Evolutionary conservation across 352 stramenopile species (phyloP).

Genomic region (Phytopythium chamaehyphon): DNA sequence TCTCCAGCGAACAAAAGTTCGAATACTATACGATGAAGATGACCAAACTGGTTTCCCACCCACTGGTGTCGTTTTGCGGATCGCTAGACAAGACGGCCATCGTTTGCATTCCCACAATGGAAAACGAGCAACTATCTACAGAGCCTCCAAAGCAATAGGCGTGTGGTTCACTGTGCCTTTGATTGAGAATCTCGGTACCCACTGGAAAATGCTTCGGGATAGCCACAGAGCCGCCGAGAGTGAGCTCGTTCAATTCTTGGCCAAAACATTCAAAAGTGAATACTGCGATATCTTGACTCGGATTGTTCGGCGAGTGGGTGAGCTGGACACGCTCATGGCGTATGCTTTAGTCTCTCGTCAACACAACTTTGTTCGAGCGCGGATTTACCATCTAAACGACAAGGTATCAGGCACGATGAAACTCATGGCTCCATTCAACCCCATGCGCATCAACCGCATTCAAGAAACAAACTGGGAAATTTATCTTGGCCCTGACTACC

Average conservation of each 20-base stretch:
- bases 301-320: slow-evolving; percentile 9
- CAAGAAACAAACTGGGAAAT: slow-evolving; percentile 8
- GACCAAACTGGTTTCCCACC: slow-evolving; percentile 10
- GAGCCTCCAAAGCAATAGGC: slow-evolving; percentile 31
- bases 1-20: slow-evolving; percentile 26
- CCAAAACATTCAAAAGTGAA: slow-evolving; percentile 5
- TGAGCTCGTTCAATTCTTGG: slow-evolving; percentile 16
- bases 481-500: slow-evolving; percentile 5
- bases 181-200: slow-evolving; percentile 29
- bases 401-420: slow-evolving; percentile 2
- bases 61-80: slow-evolving; percentile 31
- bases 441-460: neutral
- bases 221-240: slow-evolving; percentile 16
- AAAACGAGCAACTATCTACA: slow-evolving; percentile 20
- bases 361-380: slow-evolving; percentile 2
- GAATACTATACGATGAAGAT: slow-evolving; percentile 34
- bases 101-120: slow-evolving; percentile 29
- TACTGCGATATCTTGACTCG: slow-evolving; percentile 11
- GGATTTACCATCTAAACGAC: slow-evolving; percentile 19
- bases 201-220: slow-evolving; percentile 25
- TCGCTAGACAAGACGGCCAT: slow-evolving; percentile 38
- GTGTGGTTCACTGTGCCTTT: slow-evolving; percentile 35
- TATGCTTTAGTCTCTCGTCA: slow-evolving; percentile 33
- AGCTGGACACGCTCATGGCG: slow-evolving; percentile 33
- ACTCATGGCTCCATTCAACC: slow-evolving; percentile 21